Conservation (phyloP, 768 basidiomycete species). For the Lactifluus volemus region DNA sequence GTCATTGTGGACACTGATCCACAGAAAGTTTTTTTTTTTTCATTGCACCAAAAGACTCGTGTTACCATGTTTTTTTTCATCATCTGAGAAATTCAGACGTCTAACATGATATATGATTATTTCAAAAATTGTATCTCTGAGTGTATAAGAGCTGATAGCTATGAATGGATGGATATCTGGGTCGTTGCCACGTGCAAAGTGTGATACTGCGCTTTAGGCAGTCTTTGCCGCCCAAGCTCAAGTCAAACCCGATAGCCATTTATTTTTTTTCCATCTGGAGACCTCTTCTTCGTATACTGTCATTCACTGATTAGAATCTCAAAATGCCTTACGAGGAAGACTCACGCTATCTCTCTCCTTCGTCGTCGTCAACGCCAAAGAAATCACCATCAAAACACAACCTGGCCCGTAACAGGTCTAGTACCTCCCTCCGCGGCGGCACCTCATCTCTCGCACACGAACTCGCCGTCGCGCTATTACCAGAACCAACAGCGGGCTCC, state of each 20-base stretch:
- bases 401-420: constrained; percentile 36
- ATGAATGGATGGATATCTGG: too few species aligned
- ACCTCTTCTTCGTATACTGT: background rate
- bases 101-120: too few species aligned
- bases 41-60: background rate
- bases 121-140: too few species aligned
- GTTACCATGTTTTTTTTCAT: too few species aligned
- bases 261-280: background rate
- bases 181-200: background rate
- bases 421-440: constrained; percentile 39
- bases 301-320: background rate
- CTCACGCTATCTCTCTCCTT: constrained; percentile 26
- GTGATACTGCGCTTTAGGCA: too few species aligned
- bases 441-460: constrained; percentile 71
- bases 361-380: constrained; percentile 22
- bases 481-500: constrained; percentile 72
- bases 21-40: background rate
- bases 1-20: background rate
- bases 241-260: background rate
- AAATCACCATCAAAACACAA: constrained; percentile 26
- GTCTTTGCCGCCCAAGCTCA: too few species aligned
- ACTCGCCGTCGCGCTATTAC: constrained; percentile 79
- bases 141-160: too few species aligned
- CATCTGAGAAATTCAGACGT: too few species aligned
- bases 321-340: constrained; percentile 11